These are phyloP conservation scores for Diacronema lutheri DNA, from an alignment of 78 protist genomes.

Conservation along the genomic window DNA sequence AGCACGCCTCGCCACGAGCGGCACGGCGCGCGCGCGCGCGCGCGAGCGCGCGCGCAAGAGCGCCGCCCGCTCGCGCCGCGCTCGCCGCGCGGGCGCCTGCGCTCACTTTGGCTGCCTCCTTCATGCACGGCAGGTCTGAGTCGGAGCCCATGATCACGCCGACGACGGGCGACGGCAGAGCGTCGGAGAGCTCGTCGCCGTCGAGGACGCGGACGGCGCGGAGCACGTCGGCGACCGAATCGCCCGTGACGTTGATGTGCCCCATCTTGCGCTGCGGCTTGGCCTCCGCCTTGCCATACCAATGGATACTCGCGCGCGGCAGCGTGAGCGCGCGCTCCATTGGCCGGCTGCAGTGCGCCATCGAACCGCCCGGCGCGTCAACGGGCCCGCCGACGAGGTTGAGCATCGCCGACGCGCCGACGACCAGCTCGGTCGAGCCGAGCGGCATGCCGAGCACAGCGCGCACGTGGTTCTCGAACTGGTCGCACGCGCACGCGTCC, in stretches of 20 bases:
- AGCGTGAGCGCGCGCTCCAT: conserved; percentile 15
- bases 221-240: neutral
- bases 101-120: conserved; percentile 28
- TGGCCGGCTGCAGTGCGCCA: neutral
- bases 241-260: conserved; percentile 65
- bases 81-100: conserved; percentile 42
- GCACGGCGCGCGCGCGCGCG: conserved; percentile 23
- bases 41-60: too few species aligned
- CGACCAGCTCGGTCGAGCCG: conserved; percentile 31
- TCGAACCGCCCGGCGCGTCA: neutral
- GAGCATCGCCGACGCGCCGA: conserved; percentile 47
- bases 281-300: conserved; percentile 75
- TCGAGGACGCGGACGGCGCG: neutral
- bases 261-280: conserved; percentile 78
- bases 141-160: conserved; percentile 89
- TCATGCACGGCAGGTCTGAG: conserved; percentile 85
- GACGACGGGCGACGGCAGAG: conserved; percentile 51
- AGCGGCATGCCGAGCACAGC: conserved; percentile 77
- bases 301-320: conserved; percentile 39
- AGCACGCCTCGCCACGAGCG: too few species aligned
- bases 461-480: conserved; percentile 61
- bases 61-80: too few species aligned
- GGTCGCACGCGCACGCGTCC: conserved; percentile 68
- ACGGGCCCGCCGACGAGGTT: conserved; percentile 45
- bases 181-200: neutral